Base-by-base conservation (phyloP, 2,329 filamentous ascomycete species). In the Penicillium expansum region DNA sequence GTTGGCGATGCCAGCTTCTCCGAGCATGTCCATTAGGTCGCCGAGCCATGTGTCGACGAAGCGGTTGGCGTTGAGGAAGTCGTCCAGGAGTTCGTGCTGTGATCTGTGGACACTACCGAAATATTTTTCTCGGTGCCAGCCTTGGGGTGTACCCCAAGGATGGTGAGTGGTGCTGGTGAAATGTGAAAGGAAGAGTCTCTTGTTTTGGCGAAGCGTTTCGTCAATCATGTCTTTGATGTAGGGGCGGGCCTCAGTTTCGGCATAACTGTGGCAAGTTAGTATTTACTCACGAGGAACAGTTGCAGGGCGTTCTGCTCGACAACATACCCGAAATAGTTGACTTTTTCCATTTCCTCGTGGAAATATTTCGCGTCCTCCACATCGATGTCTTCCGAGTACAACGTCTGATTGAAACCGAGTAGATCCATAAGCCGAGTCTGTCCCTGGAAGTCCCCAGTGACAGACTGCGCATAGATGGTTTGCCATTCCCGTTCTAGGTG, bases 291-390 rank as follows among this genome's bases (percentile, higher is more conserved):
- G 5, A 47, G 29, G 7, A 22, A 35, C 14, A 20, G n/a, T 5
- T 9, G 24, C 18, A 1, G 14, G 5, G 13, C 1, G 4, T 32
- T 14, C 14, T 22, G 16, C 5, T 14, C 3, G 20, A 50, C 5
- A n/a, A 56, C 67, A 37, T 61, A 77, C 55, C 76, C 76, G 59
- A 78, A 79, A 55, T 79, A 79, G 60, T 79, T 79, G 57, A 71
- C 62, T 51, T 70, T 67, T 49, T 63, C 48, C 62, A 55, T 67
- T 38, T 33, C 68, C 58, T 58, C 62, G 62, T 54, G 72, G 64
- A 59, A 79, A 60, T 72, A 66, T 47, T 70, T 73, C 11, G 72
- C 67, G 0, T 52, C 55, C 8, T 60, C 54, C 22, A 67, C 56
- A 5, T 62, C 62, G 8, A 75, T 61, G 27, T 63, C 62, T 38